These are phyloP conservation scores for Neopestalotiopsis clavispora DNA, from an alignment of 2,329 filamentous ascomycete species.

Conservation along the genomic window DNA sequence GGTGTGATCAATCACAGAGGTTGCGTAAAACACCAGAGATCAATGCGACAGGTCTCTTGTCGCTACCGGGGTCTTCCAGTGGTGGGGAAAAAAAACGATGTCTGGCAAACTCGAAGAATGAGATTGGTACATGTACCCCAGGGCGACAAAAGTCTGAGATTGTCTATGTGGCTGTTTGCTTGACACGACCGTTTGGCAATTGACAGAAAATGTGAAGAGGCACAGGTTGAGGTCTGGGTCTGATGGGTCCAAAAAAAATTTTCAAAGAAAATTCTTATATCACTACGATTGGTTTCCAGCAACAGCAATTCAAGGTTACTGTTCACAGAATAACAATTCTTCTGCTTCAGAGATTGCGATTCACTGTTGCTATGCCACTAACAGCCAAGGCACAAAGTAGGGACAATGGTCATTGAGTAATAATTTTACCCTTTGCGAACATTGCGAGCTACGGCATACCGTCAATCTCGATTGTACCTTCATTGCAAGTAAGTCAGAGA, in stretches of 20 bases:
- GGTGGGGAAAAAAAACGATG: background rate
- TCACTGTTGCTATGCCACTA: too few species aligned
- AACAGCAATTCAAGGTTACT: too few species aligned
- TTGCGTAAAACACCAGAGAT: background rate
- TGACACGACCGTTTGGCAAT: background rate
- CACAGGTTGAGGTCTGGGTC: background rate
- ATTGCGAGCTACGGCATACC: too few species aligned
- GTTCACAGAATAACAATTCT: too few species aligned
- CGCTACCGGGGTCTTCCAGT: background rate
- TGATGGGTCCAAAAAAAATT: too few species aligned
- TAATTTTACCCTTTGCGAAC: too few species aligned
- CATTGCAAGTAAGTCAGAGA: too few species aligned
- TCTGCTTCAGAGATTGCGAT: too few species aligned
- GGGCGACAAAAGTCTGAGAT: background rate
- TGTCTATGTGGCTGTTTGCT: conserved; percentile 9
- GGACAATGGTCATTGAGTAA: too few species aligned
- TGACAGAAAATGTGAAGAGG: background rate
- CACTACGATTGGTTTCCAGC: too few species aligned
- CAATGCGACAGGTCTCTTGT: background rate
- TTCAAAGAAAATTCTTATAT: background rate
- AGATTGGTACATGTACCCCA: background rate
- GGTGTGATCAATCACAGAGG: background rate
- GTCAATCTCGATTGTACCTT: too few species aligned
- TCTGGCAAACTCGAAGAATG: background rate
- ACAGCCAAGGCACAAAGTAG: too few species aligned